Evolutionary conservation across 1,139 yeast genomes (phyloP), one percentile per base, ranked within the genome.

Genomic region (Blastobotrys proliferans): DNA sequence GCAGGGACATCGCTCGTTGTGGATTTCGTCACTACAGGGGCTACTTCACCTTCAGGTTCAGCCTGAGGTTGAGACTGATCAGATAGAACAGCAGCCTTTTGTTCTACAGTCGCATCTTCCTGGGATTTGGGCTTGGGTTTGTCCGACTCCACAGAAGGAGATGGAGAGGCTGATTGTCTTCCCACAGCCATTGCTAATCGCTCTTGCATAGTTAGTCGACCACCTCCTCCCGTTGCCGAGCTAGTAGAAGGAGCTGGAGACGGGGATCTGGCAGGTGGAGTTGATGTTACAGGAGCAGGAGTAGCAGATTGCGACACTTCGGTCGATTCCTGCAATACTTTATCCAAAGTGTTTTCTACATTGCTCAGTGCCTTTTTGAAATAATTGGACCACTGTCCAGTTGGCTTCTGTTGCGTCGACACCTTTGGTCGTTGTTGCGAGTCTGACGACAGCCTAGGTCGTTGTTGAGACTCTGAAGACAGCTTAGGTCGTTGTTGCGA

Each of bases 151-250:
- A n/a, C n/a, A n/a, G n/a, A n/a, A n/a, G n/a, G n/a, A n/a, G n/a
- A n/a, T n/a, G n/a, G n/a, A n/a, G n/a, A n/a, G n/a, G n/a, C n/a
- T n/a, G 40, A 37, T 22, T 37, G 18, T 16, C 47, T 17, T 8
- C 49, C 51, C 10, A 90, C 88, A 1, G 96, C 96, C 53, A 81
- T 64, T 1, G 94, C 94, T 45, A 87, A 68, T 50, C 96, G 68
- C 56, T 87, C 95, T 57, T 86, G 90, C 54, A 85, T 67, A 0
- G 94, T 75, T 35, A 83, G 66, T 28, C 38, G 26, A 8, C 11
- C 17, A 10, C 32, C 32, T 16, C 32, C 32, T 8, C 6, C 26
- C 26, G 26, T 22, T 8, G 26, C 11, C 14, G 30, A 11, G 30
- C 13, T 27, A 27, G 13, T n/a, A n/a, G 30, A 11, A 27, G 6